Evolutionary conservation across 2,329 filamentous ascomycete genomes (phyloP).

Genomic region (Chaetomiaceae sp.): DNA sequence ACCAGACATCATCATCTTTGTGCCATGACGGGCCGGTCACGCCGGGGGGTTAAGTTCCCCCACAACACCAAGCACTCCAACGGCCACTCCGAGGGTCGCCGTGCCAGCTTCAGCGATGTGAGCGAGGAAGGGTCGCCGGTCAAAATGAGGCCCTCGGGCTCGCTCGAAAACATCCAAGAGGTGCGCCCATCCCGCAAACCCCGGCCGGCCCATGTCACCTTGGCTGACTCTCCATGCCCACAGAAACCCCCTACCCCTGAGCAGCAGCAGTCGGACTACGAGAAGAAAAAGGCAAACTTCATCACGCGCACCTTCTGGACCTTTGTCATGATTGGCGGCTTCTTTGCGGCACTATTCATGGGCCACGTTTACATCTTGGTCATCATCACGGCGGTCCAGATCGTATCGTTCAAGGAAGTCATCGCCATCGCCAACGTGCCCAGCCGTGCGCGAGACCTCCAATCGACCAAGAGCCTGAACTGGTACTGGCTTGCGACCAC

Average conservation of each 20-base stretch:
- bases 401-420: slow-evolving; percentile 98
- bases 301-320: slow-evolving; percentile 97
- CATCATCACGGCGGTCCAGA: slow-evolving; percentile 88
- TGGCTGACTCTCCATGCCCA: slow-evolving; percentile 19
- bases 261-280: slow-evolving; percentile 61
- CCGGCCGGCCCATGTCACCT: no score
- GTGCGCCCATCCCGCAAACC: slow-evolving; percentile 18
- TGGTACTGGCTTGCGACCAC: slow-evolving; percentile 99
- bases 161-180: slow-evolving; percentile 38
- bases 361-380: slow-evolving; percentile 97
- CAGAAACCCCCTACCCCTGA: slow-evolving; percentile 42
- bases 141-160: slow-evolving; percentile 22
- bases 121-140: slow-evolving; percentile 52
- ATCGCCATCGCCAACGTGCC: slow-evolving; percentile 96
- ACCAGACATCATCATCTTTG: not conserved
- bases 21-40: slow-evolving; percentile 34
- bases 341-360: slow-evolving; percentile 89
- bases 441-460: slow-evolving; percentile 81
- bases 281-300: slow-evolving; percentile 99
- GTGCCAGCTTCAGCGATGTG: slow-evolving; percentile 66
- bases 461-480: slow-evolving; percentile 92
- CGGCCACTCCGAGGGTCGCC: slow-evolving; percentile 50
- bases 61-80: slow-evolving; percentile 36
- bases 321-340: slow-evolving; percentile 90
- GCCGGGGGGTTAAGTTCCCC: slow-evolving; percentile 53